Evolutionary conservation across 148 eudicot genomes (phyloP).

Genomic region (Nyssa sinensis): DNA sequence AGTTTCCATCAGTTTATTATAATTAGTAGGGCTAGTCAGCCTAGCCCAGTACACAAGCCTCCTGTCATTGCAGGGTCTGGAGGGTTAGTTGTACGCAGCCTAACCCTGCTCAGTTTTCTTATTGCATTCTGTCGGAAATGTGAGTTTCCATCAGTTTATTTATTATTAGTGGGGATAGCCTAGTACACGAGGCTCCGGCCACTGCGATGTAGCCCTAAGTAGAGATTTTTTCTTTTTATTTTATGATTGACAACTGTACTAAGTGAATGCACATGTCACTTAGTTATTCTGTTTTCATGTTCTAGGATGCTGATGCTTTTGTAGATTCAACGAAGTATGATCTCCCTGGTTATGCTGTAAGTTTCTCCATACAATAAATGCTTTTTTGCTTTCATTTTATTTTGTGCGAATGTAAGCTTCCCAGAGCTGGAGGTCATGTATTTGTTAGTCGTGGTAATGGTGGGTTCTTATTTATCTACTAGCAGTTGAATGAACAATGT

Average conservation of each 20-base stretch:
- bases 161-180: too few species aligned
- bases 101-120: too few species aligned
- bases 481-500: background rate
- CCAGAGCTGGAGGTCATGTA: background rate
- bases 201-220: too few species aligned
- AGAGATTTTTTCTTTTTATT: background rate
- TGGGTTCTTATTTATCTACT: background rate
- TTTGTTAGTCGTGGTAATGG: background rate
- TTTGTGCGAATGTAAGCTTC: background rate
- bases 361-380: background rate
- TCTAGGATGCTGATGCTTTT: background rate
- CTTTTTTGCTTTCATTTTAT: background rate
- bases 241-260: background rate
- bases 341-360: constrained; percentile 1
- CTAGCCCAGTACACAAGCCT: too few species aligned
- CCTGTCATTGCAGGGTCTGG: too few species aligned
- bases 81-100: too few species aligned
- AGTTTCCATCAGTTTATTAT: too few species aligned
- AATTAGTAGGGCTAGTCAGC: too few species aligned
- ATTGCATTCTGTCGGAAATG: too few species aligned
- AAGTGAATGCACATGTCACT: background rate
- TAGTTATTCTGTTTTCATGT: background rate
- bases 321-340: background rate
- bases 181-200: too few species aligned
- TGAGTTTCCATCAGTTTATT: too few species aligned